phyloP scores from a whole-genome alignment of 2,329 filamentous ascomycete species.

The Coniochaeta sp. region DNA sequence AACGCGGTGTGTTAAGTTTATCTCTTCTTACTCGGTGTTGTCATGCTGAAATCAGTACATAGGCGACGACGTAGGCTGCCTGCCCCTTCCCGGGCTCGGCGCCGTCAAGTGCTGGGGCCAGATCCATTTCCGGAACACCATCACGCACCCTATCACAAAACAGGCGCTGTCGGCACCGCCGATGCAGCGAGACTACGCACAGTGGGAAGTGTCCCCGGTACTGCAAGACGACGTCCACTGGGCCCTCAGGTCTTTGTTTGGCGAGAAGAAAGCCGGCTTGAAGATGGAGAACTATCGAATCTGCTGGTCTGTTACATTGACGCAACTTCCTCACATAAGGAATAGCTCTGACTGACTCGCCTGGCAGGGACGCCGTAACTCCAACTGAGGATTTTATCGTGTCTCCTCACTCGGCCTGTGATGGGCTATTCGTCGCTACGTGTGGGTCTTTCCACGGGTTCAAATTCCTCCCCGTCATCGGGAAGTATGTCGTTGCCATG shows the following conservation, averaged over 20 bases:
- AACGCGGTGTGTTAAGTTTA: slow-evolving; percentile 32
- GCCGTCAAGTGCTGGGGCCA: slow-evolving; percentile 56
- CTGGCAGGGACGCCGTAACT: slow-evolving; percentile 55
- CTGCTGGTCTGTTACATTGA: slow-evolving; percentile 47
- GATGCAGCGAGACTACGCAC: slow-evolving; percentile 45
- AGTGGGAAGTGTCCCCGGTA: slow-evolving; percentile 51
- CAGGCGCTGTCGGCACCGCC: slow-evolving; percentile 51
- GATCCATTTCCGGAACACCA: slow-evolving; percentile 50
- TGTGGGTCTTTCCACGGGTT: slow-evolving; percentile 62
- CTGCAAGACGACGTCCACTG: slow-evolving; percentile 53
- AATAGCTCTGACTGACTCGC: not conserved
- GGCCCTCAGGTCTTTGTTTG: slow-evolving; percentile 52
- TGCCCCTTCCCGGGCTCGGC: slow-evolving; percentile 44
- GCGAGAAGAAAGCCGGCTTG: slow-evolving; percentile 46
- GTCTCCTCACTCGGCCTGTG: slow-evolving; percentile 42
- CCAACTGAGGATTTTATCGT: slow-evolving; percentile 56
- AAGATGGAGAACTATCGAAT: slow-evolving; percentile 56
- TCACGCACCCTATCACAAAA: slow-evolving; percentile 41
- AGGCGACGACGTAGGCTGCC: slow-evolving; percentile 46
- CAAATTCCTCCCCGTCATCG: slow-evolving; percentile 61
- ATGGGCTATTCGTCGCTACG: slow-evolving; percentile 53
- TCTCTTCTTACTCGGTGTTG: not conserved
- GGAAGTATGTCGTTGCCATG: slow-evolving; percentile 55
- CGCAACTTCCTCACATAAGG: too few species aligned
- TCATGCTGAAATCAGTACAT: not conserved